Conservation (phyloP, 495 filamentous ascomycete genomes). For the Podospora comata region DNA sequence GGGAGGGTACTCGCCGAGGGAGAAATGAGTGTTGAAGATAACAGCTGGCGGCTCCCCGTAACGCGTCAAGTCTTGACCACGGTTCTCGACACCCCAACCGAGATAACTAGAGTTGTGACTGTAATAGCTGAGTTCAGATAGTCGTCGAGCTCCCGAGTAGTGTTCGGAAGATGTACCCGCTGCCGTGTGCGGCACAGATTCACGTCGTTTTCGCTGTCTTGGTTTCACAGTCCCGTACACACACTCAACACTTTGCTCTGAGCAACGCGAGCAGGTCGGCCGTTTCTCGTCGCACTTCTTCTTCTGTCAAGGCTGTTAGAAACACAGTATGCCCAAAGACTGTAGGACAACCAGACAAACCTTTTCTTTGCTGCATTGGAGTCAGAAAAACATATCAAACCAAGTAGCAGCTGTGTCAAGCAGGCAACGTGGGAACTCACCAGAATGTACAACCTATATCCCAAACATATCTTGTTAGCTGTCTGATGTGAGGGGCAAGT, state of each 20-base stretch:
- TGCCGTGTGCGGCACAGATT: constrained; percentile 20
- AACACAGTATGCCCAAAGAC: neutral
- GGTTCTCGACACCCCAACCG: constrained; percentile 1
- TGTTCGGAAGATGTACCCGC: constrained; percentile 9
- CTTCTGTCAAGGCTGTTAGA: constrained; percentile 41
- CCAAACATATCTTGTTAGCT: constrained; percentile 8
- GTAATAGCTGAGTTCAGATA: constrained; percentile 24
- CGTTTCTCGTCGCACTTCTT: constrained; percentile 64
- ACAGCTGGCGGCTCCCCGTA: constrained; percentile 30
- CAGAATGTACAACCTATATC: constrained; percentile 55
- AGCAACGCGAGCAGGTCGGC: constrained; percentile 56
- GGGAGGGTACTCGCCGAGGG: constrained; percentile 12
- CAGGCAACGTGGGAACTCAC: constrained; percentile 37
- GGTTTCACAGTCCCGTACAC: constrained; percentile 57
- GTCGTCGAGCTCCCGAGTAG: constrained; percentile 13
- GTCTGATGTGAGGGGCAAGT: constrained; percentile 4
- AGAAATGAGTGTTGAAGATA: constrained; percentile 20
- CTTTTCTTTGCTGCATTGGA: constrained; percentile 36
- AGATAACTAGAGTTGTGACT: constrained; percentile 15
- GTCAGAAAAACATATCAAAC: constrained; percentile 18
- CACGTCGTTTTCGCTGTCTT: constrained; percentile 51
- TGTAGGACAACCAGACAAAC: constrained; percentile 12
- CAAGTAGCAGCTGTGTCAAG: constrained; percentile 4
- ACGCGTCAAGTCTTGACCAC: constrained; percentile 15
- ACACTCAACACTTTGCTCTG: constrained; percentile 51